phyloP scores from a whole-genome alignment of 805 yeast genomes.

The Ogataea chonburiensis region DNA sequence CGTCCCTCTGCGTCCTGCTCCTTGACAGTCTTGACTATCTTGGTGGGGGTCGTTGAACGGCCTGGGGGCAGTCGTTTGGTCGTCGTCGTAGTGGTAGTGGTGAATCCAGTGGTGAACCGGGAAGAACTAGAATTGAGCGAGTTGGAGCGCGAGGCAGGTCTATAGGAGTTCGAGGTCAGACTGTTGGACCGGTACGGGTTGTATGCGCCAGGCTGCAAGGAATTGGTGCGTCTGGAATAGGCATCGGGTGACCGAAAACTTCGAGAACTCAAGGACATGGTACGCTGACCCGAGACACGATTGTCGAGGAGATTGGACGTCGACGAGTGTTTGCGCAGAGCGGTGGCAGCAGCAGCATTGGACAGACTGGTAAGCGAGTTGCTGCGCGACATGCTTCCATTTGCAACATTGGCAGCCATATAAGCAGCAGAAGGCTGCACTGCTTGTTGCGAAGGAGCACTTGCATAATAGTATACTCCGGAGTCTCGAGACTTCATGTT shows the following conservation, averaged over 20 bases:
- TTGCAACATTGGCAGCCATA: slow-evolving; percentile 28
- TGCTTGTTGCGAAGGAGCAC: not conserved
- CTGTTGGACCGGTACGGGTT: slow-evolving; percentile 27
- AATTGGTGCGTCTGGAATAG: slow-evolving; percentile 24
- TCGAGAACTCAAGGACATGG: slow-evolving; percentile 35
- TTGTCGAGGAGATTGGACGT: slow-evolving; percentile 6
- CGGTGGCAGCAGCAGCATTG: slow-evolving; percentile 35
- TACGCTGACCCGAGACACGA: slow-evolving; percentile 19
- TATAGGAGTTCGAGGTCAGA: slow-evolving; percentile 16
- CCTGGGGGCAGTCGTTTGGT: slow-evolving; percentile 24
- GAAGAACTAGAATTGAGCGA: slow-evolving; percentile 28
- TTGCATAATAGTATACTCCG: slow-evolving; percentile 26
- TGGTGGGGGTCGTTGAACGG: slow-evolving; percentile 20
- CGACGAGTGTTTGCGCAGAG: slow-evolving; percentile 27
- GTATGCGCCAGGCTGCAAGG: slow-evolving; percentile 26
- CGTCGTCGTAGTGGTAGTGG: slow-evolving; percentile 33
- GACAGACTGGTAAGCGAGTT: slow-evolving; percentile 29
- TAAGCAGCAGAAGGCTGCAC: slow-evolving; percentile 17
- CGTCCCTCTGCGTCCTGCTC: slow-evolving; percentile 51
- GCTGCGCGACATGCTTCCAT: slow-evolving; percentile 21
- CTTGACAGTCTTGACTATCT: slow-evolving; percentile 48
- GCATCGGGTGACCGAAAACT: slow-evolving; percentile 25
- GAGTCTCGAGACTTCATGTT: slow-evolving; percentile 25
- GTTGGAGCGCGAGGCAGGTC: slow-evolving; percentile 24
- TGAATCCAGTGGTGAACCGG: slow-evolving; percentile 26